phyloP scores from a whole-genome alignment of 768 basidiomycete genomes.

The Boletus insuetus region DNA sequence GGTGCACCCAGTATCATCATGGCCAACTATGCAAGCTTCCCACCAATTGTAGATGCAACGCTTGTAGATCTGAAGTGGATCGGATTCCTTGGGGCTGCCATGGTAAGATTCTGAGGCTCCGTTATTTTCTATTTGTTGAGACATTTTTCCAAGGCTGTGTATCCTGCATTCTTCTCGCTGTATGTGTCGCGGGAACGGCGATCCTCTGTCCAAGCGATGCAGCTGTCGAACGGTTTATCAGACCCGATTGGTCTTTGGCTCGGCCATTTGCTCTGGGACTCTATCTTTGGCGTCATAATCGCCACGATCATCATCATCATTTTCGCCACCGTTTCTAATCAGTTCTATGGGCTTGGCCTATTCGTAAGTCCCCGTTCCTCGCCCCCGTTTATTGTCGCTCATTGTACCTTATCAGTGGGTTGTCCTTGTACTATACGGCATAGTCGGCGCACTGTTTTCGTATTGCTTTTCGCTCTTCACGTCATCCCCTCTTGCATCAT shows the following conservation, averaged over 20 bases:
- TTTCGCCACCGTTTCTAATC: constrained; percentile 52
- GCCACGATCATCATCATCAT: constrained; percentile 64
- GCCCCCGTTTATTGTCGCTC: neutral
- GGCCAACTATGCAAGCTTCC: constrained; percentile 58
- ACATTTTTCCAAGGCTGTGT: constrained; percentile 50
- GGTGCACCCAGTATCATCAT: constrained; percentile 50
- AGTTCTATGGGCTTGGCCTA: constrained; percentile 68
- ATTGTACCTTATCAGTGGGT: constrained; percentile 52
- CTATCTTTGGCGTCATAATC: constrained; percentile 53
- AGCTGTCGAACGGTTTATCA: constrained; percentile 71
- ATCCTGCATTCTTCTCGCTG: constrained; percentile 77
- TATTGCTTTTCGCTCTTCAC: constrained; percentile 63
- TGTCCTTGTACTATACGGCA: constrained; percentile 65
- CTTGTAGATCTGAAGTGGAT: constrained; percentile 69
- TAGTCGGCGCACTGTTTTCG: constrained; percentile 64
- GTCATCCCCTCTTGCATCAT: constrained; percentile 67
- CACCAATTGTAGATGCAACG: constrained; percentile 52
- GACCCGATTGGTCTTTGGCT: constrained; percentile 73
- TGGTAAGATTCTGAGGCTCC: constrained; percentile 44
- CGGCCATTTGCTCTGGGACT: constrained; percentile 75
- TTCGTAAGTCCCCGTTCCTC: constrained; percentile 41
- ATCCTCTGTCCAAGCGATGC: constrained; percentile 75
- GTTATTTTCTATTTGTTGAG: neutral
- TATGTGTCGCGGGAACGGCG: constrained; percentile 74
- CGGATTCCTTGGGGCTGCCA: constrained; percentile 67